Percentiles rank a stretch among this genome's conserved stretches.
Evolutionary conservation across 2,329 filamentous ascomycete species (phyloP).

Genomic region (Bimuria novae-zelandiae): DNA sequence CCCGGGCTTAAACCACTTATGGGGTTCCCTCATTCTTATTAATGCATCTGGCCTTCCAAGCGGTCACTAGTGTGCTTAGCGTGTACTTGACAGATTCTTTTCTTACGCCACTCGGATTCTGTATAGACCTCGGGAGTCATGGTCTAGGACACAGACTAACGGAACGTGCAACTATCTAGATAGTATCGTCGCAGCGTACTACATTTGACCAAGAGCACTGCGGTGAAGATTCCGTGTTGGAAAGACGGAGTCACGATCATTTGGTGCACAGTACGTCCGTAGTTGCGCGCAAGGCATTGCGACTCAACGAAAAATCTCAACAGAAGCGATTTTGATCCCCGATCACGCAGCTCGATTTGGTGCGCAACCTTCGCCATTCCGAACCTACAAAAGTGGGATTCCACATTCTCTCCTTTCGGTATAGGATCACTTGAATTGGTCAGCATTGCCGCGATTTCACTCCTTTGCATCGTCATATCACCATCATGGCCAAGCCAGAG

Average conservation of each 20-base stretch:
- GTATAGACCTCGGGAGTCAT: neutral
- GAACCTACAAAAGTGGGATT: neutral
- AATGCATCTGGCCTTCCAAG: neutral
- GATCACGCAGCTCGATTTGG: too few species aligned
- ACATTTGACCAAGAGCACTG: neutral
- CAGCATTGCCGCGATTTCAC: neutral
- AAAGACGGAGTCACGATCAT: neutral
- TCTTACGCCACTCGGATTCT: neutral
- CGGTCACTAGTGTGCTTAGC: neutral
- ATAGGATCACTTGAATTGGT: neutral
- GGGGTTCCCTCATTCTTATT: neutral
- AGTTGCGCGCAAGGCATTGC: too few species aligned
- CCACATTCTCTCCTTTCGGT: too few species aligned
- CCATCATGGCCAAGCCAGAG: conserved; percentile 17
- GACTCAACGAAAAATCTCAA: too few species aligned
- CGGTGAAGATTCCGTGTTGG: neutral
- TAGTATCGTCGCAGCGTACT: neutral
- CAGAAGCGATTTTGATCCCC: too few species aligned
- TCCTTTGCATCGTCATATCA: neutral
- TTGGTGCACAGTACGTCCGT: too few species aligned
- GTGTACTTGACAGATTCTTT: neutral
- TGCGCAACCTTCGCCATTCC: neutral
- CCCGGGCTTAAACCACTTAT: neutral
- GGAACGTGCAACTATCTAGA: neutral
- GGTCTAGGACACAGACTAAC: neutral